These are phyloP conservation scores for Meripilus lineatus DNA, from an alignment of 1,284 basidiomycete species.

Conservation along the genomic window DNA sequence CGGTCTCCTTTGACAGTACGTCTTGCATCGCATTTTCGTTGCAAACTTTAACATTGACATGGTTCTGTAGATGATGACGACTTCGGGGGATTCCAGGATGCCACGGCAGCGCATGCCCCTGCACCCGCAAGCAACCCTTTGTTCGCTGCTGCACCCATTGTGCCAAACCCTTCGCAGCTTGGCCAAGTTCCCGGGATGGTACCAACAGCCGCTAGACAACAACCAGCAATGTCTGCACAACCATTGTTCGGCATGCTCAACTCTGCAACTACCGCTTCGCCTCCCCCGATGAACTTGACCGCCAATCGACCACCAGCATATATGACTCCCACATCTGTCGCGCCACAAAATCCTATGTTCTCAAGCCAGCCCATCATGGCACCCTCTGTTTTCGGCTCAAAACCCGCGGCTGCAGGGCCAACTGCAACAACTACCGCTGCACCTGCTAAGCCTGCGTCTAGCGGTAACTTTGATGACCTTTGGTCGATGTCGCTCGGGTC, in stretches of 20 bases:
- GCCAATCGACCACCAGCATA: slow-evolving; percentile 15
- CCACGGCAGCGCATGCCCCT: slow-evolving; percentile 56
- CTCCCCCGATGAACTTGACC: slow-evolving; percentile 12
- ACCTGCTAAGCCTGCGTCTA: slow-evolving; percentile 25
- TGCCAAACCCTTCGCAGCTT: slow-evolving; percentile 6
- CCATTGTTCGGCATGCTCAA: slow-evolving; percentile 22
- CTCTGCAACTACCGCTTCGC: slow-evolving; percentile 10
- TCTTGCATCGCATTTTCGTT: slow-evolving; percentile 16
- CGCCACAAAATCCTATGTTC: slow-evolving; percentile 6
- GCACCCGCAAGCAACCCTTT: slow-evolving; percentile 32
- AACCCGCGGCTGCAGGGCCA: slow-evolving; percentile 16
- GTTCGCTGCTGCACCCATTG: slow-evolving; percentile 17
- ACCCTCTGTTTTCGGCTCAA: slow-evolving; percentile 10
- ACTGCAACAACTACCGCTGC: slow-evolving; percentile 20
- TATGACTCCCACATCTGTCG: slow-evolving; percentile 5
- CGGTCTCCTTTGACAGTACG: slow-evolving; percentile 38
- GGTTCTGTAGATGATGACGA: slow-evolving; percentile 59
- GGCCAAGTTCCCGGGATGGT: slow-evolving; percentile 13
- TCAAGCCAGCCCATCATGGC: slow-evolving; percentile 10
- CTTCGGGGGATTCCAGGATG: slow-evolving; percentile 89
- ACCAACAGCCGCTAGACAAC: slow-evolving; percentile 7
- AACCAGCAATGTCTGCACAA: slow-evolving; percentile 12
- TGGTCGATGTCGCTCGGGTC: slow-evolving; percentile 76
- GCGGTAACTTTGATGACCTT: slow-evolving; percentile 79
- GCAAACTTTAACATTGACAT: slow-evolving; percentile 8